Base-by-base conservation (phyloP, 208 protist genomes). In the Crithidia bombi region DNA sequence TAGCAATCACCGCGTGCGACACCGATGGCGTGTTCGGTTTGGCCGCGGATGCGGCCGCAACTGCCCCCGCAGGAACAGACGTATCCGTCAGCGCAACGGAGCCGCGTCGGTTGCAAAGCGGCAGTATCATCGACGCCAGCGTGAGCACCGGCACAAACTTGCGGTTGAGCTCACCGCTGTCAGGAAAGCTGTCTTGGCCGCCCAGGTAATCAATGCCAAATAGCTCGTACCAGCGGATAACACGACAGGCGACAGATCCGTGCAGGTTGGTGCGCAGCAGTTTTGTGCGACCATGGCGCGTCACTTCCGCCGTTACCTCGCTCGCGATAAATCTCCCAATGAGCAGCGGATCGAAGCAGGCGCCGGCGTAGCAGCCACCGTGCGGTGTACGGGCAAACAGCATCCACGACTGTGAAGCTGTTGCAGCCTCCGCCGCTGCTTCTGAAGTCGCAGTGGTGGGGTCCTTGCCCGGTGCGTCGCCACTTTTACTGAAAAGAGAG, bases 61-160 rank as follows among this genome's bases (percentile, higher is more conserved):
- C 49, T 11, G 4, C 21, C 47, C 64, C 49, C 28, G 36, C 25
- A 10, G 51, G 38, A 0, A 36, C 41, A 0, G 51, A 12, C 1
- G 15, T 21, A 3, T 51, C 26, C 10, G 11, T 52, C 36, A 58
- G 49, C 56, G 77, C 47, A 14, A 57, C 17, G 6, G 58, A 32
- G 10, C 73, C 73, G 6, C 78, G 33, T 0, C 51, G 38, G n/a
- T 35, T 68, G n/a, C 79, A 69, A n/a, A 75, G 75, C 5, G 87
- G 85, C 21, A 94, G 75, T 21, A 94, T 49, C 12, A 94, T 38
- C 23, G 88, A 90, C 5, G 84, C 78, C 2, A 96, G 33, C 10
- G 88, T 93, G 21, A 96, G 85, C 43, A 96, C n/a, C 30, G 86
- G 86, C 44, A 91, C 58, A 23, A 59, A 77, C 67, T 79, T 80